Conservation (phyloP, 2,329 filamentous ascomycete genomes). For the Myriosclerotinia scirpicola region DNA sequence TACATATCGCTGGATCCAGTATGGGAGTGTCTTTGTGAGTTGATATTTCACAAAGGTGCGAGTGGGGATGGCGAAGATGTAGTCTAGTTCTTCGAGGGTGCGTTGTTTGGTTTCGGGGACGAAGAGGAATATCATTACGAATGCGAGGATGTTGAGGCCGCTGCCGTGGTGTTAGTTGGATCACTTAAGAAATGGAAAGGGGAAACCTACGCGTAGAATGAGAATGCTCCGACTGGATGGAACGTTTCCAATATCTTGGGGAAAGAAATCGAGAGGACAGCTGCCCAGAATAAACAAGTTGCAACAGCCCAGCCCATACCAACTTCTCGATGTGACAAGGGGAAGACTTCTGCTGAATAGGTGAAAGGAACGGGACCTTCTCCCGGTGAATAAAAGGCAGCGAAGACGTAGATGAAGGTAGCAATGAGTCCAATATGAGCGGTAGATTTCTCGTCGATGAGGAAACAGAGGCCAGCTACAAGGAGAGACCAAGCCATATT, state of each 20-base stretch:
- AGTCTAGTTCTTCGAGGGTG: conserved; percentile 42
- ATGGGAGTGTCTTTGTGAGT: conserved; percentile 43
- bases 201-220: conserved; percentile 47
- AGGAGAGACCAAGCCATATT: conserved; percentile 66
- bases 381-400: conserved; percentile 63
- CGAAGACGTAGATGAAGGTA: conserved; percentile 64
- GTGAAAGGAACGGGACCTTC: conserved; percentile 62
- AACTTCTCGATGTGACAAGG: conserved; percentile 61
- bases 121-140: conserved; percentile 56
- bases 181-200: background rate
- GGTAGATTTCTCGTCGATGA: conserved; percentile 42
- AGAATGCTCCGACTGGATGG: conserved; percentile 47
- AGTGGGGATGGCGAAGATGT: conserved; percentile 49
- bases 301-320: conserved; percentile 64
- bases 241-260: conserved; percentile 33
- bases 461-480: conserved; percentile 57
- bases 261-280: conserved; percentile 59
- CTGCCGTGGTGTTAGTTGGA: background rate
- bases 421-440: conserved; percentile 55
- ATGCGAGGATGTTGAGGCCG: conserved; percentile 54
- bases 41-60: conserved; percentile 34
- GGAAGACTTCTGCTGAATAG: conserved; percentile 63
- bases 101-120: conserved; percentile 58
- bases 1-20: conserved; percentile 22
- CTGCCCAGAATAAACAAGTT: conserved; percentile 58